phyloP scores from a whole-genome alignment of 305 asterid genomes.

The Ilex paraguariensis region DNA sequence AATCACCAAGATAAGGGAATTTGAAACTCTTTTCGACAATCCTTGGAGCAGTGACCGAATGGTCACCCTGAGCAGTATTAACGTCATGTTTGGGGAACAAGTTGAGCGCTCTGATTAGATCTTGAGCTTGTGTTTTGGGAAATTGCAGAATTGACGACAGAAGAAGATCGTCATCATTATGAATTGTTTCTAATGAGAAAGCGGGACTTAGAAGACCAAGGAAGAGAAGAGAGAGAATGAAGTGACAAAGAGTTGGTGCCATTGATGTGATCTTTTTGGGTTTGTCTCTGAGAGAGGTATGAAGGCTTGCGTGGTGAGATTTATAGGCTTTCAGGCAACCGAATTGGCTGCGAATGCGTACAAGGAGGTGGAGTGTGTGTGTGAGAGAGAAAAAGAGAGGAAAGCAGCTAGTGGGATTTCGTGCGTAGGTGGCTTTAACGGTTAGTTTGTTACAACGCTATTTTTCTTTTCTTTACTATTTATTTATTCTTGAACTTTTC shows the following conservation, averaged over 20 bases:
- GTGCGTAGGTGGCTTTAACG: not conserved
- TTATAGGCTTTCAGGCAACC: not conserved
- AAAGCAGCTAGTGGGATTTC: not conserved
- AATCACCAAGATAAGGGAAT: slow-evolving; percentile 33
- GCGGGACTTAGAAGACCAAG: slow-evolving; percentile 15
- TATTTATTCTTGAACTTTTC: no score
- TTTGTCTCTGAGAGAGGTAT: no score
- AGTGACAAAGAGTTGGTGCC: slow-evolving; percentile 16
- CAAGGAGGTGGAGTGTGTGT: not conserved
- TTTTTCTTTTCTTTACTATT: not conserved
- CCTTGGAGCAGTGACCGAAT: slow-evolving; percentile 12
- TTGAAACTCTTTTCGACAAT: slow-evolving; percentile 52
- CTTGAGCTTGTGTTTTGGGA: slow-evolving; percentile 40
- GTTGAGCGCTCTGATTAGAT: slow-evolving; percentile 49
- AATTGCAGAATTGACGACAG: slow-evolving; percentile 11
- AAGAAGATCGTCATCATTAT: not conserved
- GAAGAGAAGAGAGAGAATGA: slow-evolving; percentile 19
- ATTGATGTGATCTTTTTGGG: slow-evolving; percentile 13
- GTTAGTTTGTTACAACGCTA: not conserved
- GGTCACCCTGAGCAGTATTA: slow-evolving; percentile 20
- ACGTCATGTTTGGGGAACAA: slow-evolving; percentile 57
- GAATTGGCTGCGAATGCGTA: not conserved
- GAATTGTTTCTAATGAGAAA: slow-evolving; percentile 21
- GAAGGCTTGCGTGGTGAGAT: not conserved
- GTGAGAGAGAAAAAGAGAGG: not conserved